phyloP scores from a whole-genome alignment of 2,329 filamentous ascomycete genomes.

The Pseudofabraea citricarpa region DNA sequence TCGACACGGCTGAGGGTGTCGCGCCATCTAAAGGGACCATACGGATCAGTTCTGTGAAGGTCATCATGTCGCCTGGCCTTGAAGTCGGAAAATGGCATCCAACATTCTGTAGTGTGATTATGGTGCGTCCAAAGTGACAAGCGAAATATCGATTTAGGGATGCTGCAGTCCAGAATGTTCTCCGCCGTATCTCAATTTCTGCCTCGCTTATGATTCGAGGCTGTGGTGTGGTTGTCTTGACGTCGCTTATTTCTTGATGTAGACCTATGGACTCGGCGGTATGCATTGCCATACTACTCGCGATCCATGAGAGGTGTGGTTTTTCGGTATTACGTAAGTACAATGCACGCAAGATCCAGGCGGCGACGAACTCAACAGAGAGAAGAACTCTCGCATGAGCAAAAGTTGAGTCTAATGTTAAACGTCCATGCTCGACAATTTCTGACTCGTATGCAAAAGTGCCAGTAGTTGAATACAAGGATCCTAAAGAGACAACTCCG shows the following conservation, averaged over 20 bases:
- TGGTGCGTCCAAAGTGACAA: slow-evolving; percentile 17
- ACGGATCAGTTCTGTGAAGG: slow-evolving; percentile 10
- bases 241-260: slow-evolving; percentile 2
- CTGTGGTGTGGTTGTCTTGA: slow-evolving; percentile 7
- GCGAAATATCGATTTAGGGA: slow-evolving; percentile 15
- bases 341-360: not conserved
- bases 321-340: not conserved
- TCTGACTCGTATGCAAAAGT: not conserved
- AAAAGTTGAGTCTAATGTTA: not conserved
- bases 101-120: slow-evolving; percentile 12
- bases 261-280: slow-evolving; percentile 1
- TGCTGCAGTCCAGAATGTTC: slow-evolving; percentile 17
- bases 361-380: not conserved
- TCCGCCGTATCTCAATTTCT: slow-evolving; percentile 13
- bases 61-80: slow-evolving; percentile 9
- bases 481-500: not conserved
- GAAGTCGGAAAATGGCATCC: slow-evolving; percentile 7
- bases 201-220: no score
- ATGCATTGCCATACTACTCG: not conserved
- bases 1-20: not conserved
- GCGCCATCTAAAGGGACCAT: slow-evolving; percentile 7
- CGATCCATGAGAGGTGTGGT: not conserved
- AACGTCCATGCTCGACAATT: not conserved
- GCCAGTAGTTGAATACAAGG: not conserved
- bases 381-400: not conserved